Evolutionary conservation across 1,284 basidiomycete genomes (phyloP).

Genomic region (Psilocybe mexicana): DNA sequence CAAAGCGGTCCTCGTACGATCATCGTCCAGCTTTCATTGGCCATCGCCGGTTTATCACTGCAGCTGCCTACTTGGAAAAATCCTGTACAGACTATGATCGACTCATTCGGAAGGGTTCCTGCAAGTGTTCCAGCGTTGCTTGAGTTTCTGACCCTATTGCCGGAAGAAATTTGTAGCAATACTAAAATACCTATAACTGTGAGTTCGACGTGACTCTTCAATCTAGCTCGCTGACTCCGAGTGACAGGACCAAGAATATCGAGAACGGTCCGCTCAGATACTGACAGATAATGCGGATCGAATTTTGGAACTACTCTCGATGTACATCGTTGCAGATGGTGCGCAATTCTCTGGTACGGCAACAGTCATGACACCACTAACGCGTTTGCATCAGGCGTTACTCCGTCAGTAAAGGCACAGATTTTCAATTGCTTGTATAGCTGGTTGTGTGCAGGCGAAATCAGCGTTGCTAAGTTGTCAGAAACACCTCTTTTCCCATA

Average conservation of each 20-base stretch:
- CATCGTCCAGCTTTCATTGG: slow-evolving; percentile 88
- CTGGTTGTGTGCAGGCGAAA: slow-evolving; percentile 91
- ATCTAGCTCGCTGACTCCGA: slow-evolving; percentile 5
- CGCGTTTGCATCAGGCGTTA: slow-evolving; percentile 64
- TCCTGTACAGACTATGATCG: slow-evolving; percentile 82
- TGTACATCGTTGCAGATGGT: slow-evolving; percentile 93
- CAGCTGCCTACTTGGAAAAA: slow-evolving; percentile 91
- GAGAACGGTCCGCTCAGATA: slow-evolving; percentile 62
- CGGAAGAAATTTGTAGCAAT: slow-evolving; percentile 89
- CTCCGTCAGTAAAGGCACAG: slow-evolving; percentile 77
- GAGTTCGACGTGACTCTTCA: slow-evolving; percentile 30
- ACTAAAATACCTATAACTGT: slow-evolving; percentile 88
- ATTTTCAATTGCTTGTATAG: slow-evolving; percentile 86
- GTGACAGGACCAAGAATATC: slow-evolving; percentile 78
- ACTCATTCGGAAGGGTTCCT: slow-evolving; percentile 84
- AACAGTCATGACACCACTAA: neutral
- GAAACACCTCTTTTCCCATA: slow-evolving; percentile 83
- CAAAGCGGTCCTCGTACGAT: slow-evolving; percentile 82
- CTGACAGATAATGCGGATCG: slow-evolving; percentile 74
- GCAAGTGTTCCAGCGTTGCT: slow-evolving; percentile 82
- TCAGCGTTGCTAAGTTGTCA: slow-evolving; percentile 65
- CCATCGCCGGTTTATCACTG: slow-evolving; percentile 88
- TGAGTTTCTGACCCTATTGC: slow-evolving; percentile 89
- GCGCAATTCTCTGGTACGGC: slow-evolving; percentile 4
- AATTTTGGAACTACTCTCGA: slow-evolving; percentile 78